Evolutionary conservation across 169 alveolate genomes (phyloP).

Genomic region (Plasmodium cynomolgi): DNA sequence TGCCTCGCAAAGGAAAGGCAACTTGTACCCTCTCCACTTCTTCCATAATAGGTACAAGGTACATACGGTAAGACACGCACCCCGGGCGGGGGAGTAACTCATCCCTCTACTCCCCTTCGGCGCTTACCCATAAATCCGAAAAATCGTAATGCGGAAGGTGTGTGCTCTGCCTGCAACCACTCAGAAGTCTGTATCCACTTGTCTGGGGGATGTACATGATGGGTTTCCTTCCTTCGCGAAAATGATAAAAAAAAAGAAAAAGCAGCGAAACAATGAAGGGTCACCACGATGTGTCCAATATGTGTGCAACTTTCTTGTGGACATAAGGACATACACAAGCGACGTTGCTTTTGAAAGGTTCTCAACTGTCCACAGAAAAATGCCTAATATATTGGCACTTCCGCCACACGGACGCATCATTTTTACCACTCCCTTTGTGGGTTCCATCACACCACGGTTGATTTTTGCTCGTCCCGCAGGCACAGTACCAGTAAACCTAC

Average conservation of each 20-base stretch:
- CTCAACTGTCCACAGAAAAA: not conserved
- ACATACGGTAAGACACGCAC: too few species aligned
- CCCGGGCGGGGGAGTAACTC: not conserved
- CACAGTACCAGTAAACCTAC: slow-evolving; percentile 87
- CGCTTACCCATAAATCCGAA: slow-evolving; percentile 86
- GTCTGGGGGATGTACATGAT: slow-evolving; percentile 85
- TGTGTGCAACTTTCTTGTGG: not conserved
- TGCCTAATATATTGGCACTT: not conserved
- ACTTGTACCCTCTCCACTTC: not conserved
- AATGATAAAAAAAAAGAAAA: not conserved
- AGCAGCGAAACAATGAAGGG: not conserved
- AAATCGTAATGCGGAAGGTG: slow-evolving; percentile 85
- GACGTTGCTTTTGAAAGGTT: not conserved
- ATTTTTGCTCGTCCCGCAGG: slow-evolving; percentile 81
- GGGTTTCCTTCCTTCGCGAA: slow-evolving; percentile 83
- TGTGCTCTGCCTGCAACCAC: slow-evolving; percentile 85
- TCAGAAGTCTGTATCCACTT: slow-evolving; percentile 82
- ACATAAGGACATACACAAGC: not conserved
- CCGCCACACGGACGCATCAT: not conserved
- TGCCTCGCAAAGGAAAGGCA: not conserved
- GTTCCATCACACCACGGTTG: slow-evolving; percentile 88
- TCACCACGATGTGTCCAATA: not conserved
- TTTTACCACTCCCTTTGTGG: slow-evolving; percentile 83
- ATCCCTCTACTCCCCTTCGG: not conserved
- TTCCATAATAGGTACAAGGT: not conserved